Evolutionary conservation across 257 asterid species (phyloP).

Genomic region (Petunia axillaris): DNA sequence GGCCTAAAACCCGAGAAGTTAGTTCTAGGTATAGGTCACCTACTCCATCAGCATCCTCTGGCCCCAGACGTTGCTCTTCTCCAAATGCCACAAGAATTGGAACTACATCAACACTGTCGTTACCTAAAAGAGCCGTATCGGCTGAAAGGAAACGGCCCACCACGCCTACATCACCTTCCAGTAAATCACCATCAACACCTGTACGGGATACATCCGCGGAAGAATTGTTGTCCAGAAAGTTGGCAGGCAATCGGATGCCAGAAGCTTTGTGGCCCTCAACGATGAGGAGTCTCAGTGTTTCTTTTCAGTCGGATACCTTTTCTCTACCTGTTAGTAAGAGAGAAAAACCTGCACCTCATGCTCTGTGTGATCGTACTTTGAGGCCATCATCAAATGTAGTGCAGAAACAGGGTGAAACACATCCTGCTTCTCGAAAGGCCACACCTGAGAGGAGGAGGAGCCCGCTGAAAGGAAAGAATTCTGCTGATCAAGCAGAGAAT

Average conservation of each 20-base stretch:
- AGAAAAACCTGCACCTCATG: constrained; percentile 55
- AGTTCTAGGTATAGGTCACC: constrained; percentile 85
- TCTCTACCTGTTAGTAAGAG: constrained; percentile 58
- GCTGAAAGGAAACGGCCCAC: constrained; percentile 72
- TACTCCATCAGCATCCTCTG: constrained; percentile 48
- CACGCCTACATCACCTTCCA: constrained; percentile 55
- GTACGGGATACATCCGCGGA: constrained; percentile 55
- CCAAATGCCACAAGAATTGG: constrained; percentile 49
- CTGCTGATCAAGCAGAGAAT: constrained; percentile 71
- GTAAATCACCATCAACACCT: constrained; percentile 69
- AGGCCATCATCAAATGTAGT: constrained; percentile 62
- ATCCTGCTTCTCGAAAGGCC: constrained; percentile 53
- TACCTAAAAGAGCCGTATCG: constrained; percentile 73
- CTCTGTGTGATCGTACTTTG: constrained; percentile 52
- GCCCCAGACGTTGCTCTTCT: constrained; percentile 66
- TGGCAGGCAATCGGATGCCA: constrained; percentile 50
- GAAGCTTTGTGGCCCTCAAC: constrained; percentile 87
- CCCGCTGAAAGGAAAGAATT: constrained; percentile 66
- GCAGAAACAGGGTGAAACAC: constrained; percentile 50
- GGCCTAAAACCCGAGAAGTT: constrained; percentile 69
- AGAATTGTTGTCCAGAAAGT: constrained; percentile 47
- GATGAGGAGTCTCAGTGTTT: constrained; percentile 63
- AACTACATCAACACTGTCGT: constrained; percentile 40
- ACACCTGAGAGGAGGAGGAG: constrained; percentile 80
- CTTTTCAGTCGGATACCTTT: constrained; percentile 61